phyloP scores from a whole-genome alignment of 257 asterid species.

The Nicotiana tomentosiformis region DNA sequence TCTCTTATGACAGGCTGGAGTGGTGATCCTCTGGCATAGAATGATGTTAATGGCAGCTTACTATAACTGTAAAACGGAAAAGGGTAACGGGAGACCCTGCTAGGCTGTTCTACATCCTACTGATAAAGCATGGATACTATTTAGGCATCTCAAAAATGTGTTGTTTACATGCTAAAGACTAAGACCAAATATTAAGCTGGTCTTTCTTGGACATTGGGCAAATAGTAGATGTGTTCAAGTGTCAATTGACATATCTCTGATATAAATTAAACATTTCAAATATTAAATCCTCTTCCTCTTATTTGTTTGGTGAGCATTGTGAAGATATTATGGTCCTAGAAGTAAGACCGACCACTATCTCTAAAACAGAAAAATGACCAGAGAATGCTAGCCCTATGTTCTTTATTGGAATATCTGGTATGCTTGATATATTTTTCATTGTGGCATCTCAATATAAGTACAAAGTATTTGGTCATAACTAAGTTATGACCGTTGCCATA shows the following conservation, averaged over 20 bases:
- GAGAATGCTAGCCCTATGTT: neutral
- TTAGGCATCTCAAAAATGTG: neutral
- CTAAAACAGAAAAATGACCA: neutral
- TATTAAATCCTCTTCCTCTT: neutral
- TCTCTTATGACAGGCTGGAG: neutral
- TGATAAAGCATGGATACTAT: neutral
- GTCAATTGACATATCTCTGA: neutral
- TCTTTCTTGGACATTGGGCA: neutral
- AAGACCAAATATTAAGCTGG: neutral
- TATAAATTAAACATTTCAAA: neutral
- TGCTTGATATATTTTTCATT: neutral
- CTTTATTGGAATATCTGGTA: neutral
- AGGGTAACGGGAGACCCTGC: neutral
- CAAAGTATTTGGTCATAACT: neutral
- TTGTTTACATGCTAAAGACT: neutral
- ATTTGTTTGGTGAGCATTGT: neutral
- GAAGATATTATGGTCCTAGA: neutral
- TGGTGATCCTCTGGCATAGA: neutral
- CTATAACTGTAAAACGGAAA: neutral
- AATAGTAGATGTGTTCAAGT: neutral
- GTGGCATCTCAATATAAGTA: neutral
- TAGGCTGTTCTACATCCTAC: neutral
- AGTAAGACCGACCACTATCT: neutral
- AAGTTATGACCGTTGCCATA: neutral
- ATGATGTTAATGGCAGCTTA: neutral